Conservation (phyloP, 2,329 filamentous ascomycete species). For the Fusarium napiforme region DNA sequence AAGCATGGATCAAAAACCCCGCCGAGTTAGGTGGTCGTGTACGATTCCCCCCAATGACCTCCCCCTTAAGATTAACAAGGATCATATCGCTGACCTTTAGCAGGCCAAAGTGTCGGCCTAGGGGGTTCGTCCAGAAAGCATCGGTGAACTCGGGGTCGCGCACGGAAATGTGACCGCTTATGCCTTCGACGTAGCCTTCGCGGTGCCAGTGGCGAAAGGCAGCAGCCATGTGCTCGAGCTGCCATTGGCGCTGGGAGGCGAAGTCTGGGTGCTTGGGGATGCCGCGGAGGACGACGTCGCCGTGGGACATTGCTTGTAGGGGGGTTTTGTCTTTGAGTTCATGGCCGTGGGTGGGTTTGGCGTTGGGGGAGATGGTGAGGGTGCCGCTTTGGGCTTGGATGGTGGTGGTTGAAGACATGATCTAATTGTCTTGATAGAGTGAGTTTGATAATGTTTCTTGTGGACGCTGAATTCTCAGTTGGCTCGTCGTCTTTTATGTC, state of each 20-base stretch:
- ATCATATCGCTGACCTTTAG: conserved; percentile 76
- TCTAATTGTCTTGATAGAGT: not conserved
- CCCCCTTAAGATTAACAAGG: conserved; percentile 68
- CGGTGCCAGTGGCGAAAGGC: conserved; percentile 76
- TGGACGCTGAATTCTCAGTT: rapidly evolving
- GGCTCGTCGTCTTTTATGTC: not conserved
- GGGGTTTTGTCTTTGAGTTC: conserved; percentile 41
- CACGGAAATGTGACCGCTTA: conserved; percentile 74
- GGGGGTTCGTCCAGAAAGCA: conserved; percentile 74
- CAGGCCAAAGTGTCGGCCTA: conserved; percentile 73
- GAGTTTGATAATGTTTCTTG: not conserved
- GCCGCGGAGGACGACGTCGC: conserved; percentile 38
- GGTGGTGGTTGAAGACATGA: not conserved
- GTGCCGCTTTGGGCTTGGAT: not conserved
- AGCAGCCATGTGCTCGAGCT: conserved; percentile 70
- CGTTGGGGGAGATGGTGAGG: conserved; percentile 10
- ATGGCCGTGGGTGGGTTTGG: conserved; percentile 34
- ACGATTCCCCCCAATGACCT: conserved; percentile 71
- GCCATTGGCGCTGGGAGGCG: conserved; percentile 43
- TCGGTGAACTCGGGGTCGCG: conserved; percentile 70
- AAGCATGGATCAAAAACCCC: conserved; percentile 76
- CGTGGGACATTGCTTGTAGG: conserved; percentile 44
- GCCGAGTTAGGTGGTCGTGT: conserved; percentile 72
- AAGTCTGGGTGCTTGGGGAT: conserved; percentile 43
- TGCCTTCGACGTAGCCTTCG: conserved; percentile 74